phyloP scores from a whole-genome alignment of 1,139 yeast species.

The Suhomyces yuchorum region DNA sequence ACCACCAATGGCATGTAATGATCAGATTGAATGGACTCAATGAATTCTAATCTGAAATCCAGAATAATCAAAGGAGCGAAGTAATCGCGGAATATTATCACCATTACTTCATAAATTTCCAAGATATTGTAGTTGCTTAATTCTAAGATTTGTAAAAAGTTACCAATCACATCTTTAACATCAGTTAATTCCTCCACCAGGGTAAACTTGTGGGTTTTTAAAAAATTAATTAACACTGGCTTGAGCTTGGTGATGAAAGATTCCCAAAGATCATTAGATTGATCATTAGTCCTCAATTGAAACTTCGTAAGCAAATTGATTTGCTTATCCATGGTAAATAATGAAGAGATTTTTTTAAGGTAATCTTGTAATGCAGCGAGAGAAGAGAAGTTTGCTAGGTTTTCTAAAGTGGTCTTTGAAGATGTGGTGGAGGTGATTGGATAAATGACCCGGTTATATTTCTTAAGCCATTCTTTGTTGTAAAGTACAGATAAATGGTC shows the following conservation, averaged over 20 bases:
- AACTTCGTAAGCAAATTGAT: slow-evolving; percentile 60
- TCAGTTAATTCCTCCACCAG: slow-evolving; percentile 35
- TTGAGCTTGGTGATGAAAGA: slow-evolving; percentile 60
- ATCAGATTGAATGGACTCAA: slow-evolving; percentile 67
- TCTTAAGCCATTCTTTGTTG: slow-evolving; percentile 71
- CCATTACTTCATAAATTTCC: slow-evolving; percentile 63
- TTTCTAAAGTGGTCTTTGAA: slow-evolving; percentile 15
- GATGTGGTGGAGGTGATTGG: slow-evolving; percentile 50
- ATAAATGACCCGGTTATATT: slow-evolving; percentile 71
- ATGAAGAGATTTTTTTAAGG: slow-evolving; percentile 69
- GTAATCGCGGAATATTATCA: slow-evolving; percentile 58
- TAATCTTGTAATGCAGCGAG: slow-evolving; percentile 52
- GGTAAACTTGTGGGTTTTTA: slow-evolving; percentile 32
- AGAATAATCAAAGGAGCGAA: slow-evolving; percentile 59
- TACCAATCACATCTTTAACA: slow-evolving; percentile 62
- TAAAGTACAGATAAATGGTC: slow-evolving; percentile 62
- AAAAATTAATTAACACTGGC: slow-evolving; percentile 51
- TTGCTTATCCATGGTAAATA: slow-evolving; percentile 73
- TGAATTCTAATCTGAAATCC: slow-evolving; percentile 64
- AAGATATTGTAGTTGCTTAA: slow-evolving; percentile 63
- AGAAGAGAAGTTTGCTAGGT: slow-evolving; percentile 22
- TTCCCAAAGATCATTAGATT: slow-evolving; percentile 79
- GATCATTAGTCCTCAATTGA: slow-evolving; percentile 54
- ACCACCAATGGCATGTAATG: slow-evolving; percentile 87
- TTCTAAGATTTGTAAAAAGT: slow-evolving; percentile 77